Evolutionary conservation across 768 basidiomycete species (phyloP).

Genomic region (Chalciporus chontae): DNA sequence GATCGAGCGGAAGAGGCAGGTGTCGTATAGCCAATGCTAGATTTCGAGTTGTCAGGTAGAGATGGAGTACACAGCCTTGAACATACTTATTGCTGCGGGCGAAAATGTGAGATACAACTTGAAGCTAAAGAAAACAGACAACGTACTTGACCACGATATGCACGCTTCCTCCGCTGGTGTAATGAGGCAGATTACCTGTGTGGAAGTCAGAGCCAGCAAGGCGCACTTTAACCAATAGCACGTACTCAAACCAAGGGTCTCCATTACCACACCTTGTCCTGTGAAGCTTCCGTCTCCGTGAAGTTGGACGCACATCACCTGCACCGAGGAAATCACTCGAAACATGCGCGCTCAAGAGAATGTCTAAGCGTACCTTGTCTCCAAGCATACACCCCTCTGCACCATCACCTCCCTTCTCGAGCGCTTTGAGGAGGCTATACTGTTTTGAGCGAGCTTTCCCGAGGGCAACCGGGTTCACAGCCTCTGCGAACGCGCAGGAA

Average conservation of each 20-base stretch:
- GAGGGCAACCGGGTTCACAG: slow-evolving; percentile 81
- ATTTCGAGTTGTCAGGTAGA: slow-evolving; percentile 3
- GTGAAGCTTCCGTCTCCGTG: slow-evolving; percentile 92
- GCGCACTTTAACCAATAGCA: not conserved
- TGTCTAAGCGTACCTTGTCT: slow-evolving; percentile 23
- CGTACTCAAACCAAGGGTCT: slow-evolving; percentile 77
- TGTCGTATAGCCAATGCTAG: slow-evolving; percentile 88
- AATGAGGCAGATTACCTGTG: slow-evolving; percentile 83
- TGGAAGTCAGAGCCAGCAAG: slow-evolving; percentile 6
- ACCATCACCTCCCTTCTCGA: slow-evolving; percentile 32
- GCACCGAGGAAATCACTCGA: slow-evolving; percentile 31
- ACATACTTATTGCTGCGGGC: slow-evolving; percentile 55
- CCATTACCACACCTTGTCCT: slow-evolving; percentile 90
- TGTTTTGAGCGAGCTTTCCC: slow-evolving; percentile 93
- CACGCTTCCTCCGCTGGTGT: slow-evolving; percentile 85
- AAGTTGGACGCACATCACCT: slow-evolving; percentile 84
- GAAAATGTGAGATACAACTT: not conserved
- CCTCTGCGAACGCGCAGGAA: slow-evolving; percentile 48
- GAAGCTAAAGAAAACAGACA: not conserved
- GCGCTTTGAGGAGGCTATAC: slow-evolving; percentile 70
- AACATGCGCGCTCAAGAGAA: not conserved
- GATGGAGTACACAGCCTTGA: not conserved
- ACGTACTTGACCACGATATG: slow-evolving; percentile 89
- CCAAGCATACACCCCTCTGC: slow-evolving; percentile 28
- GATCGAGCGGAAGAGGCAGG: slow-evolving; percentile 82